Conservation (phyloP, 371 early-diverging fungal genomes). For the Actinomortierella ambigua region DNA sequence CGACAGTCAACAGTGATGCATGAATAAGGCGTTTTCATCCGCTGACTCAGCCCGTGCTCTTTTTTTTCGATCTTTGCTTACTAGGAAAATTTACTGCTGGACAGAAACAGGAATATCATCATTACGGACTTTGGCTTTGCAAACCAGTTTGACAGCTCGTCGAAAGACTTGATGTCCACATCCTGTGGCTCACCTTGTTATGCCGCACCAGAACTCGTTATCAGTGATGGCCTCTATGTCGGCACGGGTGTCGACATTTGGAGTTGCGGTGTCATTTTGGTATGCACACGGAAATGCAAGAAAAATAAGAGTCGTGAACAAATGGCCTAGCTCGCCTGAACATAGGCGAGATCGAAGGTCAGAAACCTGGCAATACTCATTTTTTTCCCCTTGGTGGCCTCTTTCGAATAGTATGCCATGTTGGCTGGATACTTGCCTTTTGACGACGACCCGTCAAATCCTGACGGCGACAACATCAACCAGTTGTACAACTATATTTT, state of each 20-base stretch:
- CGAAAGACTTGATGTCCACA: slow-evolving; percentile 82
- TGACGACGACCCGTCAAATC: slow-evolving; percentile 98
- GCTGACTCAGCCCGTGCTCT: slow-evolving; percentile 9
- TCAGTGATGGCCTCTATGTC: slow-evolving; percentile 93
- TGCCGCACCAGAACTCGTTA: slow-evolving; percentile 97
- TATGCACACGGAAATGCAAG: slow-evolving; percentile 10
- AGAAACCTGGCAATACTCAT: neutral
- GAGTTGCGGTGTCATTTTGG: slow-evolving; percentile 93
- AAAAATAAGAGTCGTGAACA: too few relatives aligned
- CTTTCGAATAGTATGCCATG: slow-evolving; percentile 93
- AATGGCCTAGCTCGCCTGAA: neutral
- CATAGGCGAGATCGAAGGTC: too few relatives aligned
- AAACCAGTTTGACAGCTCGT: slow-evolving; percentile 79
- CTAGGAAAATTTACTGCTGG: slow-evolving; percentile 90
- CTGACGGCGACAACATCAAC: slow-evolving; percentile 96
- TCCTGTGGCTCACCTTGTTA: slow-evolving; percentile 98
- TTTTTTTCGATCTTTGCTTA: neutral
- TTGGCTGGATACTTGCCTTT: slow-evolving; percentile 98
- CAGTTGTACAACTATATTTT: slow-evolving; percentile 95
- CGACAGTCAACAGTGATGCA: slow-evolving; percentile 20
- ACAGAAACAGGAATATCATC: slow-evolving; percentile 84
- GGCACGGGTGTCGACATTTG: slow-evolving; percentile 97
- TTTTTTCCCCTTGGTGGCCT: neutral
- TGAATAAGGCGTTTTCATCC: slow-evolving; percentile 20
- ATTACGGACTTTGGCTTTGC: slow-evolving; percentile 99